Base-by-base conservation (phyloP, 768 basidiomycete genomes). In the Podaxis carcinomalis region DNA sequence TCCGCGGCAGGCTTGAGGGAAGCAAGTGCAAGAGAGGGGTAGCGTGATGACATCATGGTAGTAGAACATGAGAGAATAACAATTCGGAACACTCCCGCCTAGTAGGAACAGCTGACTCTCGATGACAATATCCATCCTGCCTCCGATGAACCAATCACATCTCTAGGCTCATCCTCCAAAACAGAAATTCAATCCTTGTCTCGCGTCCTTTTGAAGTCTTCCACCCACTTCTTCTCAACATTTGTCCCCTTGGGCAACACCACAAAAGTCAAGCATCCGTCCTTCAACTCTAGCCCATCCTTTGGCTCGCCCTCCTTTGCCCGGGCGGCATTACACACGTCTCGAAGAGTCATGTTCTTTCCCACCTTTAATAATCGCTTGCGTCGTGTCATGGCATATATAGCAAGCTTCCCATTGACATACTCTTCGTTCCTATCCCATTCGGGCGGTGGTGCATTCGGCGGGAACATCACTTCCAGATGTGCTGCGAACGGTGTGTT, bases 331-430 rank as follows among this genome's bases (percentile, higher is more conserved):
- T 73, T 74, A 65, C 87, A 88, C 3, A 96, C 88, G 67, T 95
- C 91, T 50, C 80, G 75, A 61, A 98, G 75, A 10, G 89, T 89
- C 85, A 96, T 88, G 71, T 90, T 93, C 75, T 88, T 92, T 13
- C 95, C 96, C 4, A 96, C 85, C 74, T 95, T 99, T 61, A 99
- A 76, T 50, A 98, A 73, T 40, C 93, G 82, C 68, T 83, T 89
- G 61, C 82, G 73, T 62, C 77, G 76, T 10, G 95, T 98, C 68
- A 88, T 87, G 36, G 91, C 92, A 73, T 97, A 98, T 4, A 97
- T 79, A 1, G 87, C 84, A 14, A 98, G 76, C 56, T 84, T 81
- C 1, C 77, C 81, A 19, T 78, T 77, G 1, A 74, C 69, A 66
- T 95, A 98, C 72, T 93, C 84, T 4, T 79, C 77, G 39, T 79